Evolutionary conservation across 306 rosid species (phyloP).

Genomic region (Purshia tridentata): DNA sequence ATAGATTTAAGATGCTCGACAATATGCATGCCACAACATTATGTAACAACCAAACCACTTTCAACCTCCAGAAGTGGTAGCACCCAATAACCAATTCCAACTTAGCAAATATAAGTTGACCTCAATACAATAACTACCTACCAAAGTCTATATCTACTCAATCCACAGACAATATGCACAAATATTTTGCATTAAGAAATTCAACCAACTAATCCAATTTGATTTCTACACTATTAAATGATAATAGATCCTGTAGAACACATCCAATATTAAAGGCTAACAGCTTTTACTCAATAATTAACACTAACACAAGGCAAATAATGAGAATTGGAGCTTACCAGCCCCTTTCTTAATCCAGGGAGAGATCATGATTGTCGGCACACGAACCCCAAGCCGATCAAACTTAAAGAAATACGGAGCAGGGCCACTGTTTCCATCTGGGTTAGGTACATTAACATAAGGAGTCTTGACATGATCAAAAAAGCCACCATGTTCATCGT

Average conservation of each 20-base stretch:
- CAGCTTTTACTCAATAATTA: neutral
- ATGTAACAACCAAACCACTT: constrained; percentile 14
- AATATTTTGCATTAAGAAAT: neutral
- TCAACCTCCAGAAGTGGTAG: constrained; percentile 1
- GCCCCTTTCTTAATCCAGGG: constrained; percentile 98
- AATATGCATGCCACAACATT: constrained; percentile 13
- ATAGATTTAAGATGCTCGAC: constrained; percentile 26
- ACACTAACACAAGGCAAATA: constrained; percentile 5
- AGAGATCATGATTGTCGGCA: constrained; percentile 93
- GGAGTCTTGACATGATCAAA: constrained; percentile 92
- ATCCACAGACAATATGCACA: neutral
- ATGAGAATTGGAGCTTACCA: constrained; percentile 46
- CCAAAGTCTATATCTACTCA: neutral
- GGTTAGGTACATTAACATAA: constrained; percentile 76
- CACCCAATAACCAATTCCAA: constrained; percentile 21
- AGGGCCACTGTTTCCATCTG: constrained; percentile 97
- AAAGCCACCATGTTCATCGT: constrained; percentile 97
- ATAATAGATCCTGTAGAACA: neutral
- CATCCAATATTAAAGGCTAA: neutral
- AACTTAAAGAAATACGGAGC: constrained; percentile 97
- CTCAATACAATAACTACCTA: constrained; percentile 15
- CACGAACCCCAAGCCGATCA: constrained; percentile 95
- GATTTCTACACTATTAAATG: neutral
- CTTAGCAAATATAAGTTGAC: constrained; percentile 11
- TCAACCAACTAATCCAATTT: constrained; percentile 25